Evolutionary conservation across 192 early-diverging fungal genomes (phyloP).

Genomic region (Backusella macrospora): DNA sequence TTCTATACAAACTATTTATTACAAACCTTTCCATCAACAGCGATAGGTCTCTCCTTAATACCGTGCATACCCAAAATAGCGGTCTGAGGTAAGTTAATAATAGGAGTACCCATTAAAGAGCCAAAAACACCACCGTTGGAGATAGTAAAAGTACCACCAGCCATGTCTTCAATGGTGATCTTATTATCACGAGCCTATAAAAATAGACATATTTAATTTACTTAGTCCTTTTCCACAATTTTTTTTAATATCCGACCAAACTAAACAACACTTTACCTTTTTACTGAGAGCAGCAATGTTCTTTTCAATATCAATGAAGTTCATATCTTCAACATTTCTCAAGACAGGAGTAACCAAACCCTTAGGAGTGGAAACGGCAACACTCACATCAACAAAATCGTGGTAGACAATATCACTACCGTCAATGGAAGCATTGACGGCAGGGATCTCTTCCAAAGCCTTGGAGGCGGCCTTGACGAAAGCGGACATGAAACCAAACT

Average conservation of each 20-base stretch:
- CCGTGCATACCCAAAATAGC: conserved; percentile 99
- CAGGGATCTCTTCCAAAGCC: conserved; percentile 89
- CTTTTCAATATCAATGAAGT: conserved; percentile 91
- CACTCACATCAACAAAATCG: conserved; percentile 94
- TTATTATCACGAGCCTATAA: conserved; percentile 88
- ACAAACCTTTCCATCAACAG: conserved; percentile 74
- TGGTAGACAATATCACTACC: conserved; percentile 90
- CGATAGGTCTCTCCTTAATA: conserved; percentile 95
- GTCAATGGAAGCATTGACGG: conserved; percentile 94
- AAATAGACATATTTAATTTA: background rate
- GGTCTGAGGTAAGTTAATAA: conserved; percentile 97
- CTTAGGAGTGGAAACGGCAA: conserved; percentile 98
- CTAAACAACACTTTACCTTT: conserved; percentile 53
- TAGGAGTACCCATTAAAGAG: conserved; percentile 96
- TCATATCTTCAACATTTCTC: conserved; percentile 86
- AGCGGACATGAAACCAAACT: conserved; percentile 98
- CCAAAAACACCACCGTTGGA: conserved; percentile 99
- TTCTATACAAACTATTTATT: background rate
- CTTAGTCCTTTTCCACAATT: background rate
- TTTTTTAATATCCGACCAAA: background rate
- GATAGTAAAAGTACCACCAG: conserved; percentile 98
- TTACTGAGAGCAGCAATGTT: conserved; percentile 84
- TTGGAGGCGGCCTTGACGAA: conserved; percentile 91
- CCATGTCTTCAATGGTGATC: conserved; percentile 97
- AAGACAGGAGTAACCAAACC: conserved; percentile 97